Evolutionary conservation across 768 basidiomycete genomes (phyloP).

Genomic region (Phanerodontia chrysosporium): DNA sequence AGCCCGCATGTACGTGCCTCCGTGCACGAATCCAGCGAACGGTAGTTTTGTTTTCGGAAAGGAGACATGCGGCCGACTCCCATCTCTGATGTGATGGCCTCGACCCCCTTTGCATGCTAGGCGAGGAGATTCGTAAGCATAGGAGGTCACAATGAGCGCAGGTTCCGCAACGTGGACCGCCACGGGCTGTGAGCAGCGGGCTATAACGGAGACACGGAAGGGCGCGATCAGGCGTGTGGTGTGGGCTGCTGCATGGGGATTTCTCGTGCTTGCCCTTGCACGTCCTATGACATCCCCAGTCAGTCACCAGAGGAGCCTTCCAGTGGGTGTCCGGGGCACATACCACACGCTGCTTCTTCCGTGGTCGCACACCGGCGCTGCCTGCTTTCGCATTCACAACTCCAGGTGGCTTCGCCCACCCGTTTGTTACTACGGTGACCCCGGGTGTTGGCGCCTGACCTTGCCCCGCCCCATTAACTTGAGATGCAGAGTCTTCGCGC

Average conservation of each 20-base stretch:
- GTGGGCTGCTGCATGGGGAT: constrained; percentile 64
- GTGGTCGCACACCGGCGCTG: constrained; percentile 50
- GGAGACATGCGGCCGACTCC: not conserved
- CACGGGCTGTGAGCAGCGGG: too few relatives aligned
- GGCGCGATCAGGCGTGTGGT: constrained; percentile 39
- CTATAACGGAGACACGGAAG: not conserved
- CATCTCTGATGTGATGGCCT: not conserved
- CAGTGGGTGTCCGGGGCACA: constrained; percentile 22
- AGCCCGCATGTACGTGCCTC: not conserved
- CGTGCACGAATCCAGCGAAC: not conserved
- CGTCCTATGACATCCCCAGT: constrained; percentile 38
- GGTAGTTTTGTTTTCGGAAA: not conserved
- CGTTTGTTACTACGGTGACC: constrained; percentile 23
- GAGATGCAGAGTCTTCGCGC: constrained; percentile 14
- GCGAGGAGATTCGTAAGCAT: not conserved
- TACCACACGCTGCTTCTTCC: constrained; percentile 78
- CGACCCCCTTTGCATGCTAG: not conserved
- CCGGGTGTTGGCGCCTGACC: constrained; percentile 11
- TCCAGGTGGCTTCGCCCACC: constrained; percentile 1
- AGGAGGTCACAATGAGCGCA: not conserved
- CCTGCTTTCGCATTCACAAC: constrained; percentile 54
- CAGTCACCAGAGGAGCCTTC: not conserved
- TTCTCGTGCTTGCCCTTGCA: constrained; percentile 60
- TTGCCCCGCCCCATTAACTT: not conserved
- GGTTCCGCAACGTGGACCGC: not conserved